Conservation (phyloP, 2,329 filamentous ascomycete species). For the Xylariales sp. region DNA sequence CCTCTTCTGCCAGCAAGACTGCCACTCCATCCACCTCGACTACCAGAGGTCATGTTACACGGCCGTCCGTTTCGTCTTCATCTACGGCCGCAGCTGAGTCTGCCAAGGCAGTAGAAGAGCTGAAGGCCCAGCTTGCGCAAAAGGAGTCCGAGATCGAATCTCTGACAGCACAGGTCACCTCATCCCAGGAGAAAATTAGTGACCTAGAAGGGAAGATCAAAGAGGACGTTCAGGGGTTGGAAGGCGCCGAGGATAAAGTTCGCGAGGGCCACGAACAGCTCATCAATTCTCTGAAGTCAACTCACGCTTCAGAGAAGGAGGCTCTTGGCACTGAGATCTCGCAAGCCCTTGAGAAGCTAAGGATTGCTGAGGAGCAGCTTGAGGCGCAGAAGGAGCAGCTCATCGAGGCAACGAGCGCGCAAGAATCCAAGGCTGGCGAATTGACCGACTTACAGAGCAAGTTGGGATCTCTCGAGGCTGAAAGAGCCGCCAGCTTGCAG, state of each 20-base stretch:
- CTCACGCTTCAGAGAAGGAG: slow-evolving; percentile 45
- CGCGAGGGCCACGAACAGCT: slow-evolving; percentile 39
- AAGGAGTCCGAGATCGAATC: slow-evolving; percentile 54
- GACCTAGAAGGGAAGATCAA: slow-evolving; percentile 49
- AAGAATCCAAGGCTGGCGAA: slow-evolving; percentile 44
- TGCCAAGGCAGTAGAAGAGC: slow-evolving; percentile 53
- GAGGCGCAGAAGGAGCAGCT: slow-evolving; percentile 45
- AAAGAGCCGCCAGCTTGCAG: slow-evolving; percentile 32
- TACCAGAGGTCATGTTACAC: slow-evolving; percentile 35
- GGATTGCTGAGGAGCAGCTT: slow-evolving; percentile 45
- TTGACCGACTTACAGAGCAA: slow-evolving; percentile 45
- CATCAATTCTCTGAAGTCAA: slow-evolving; percentile 43
- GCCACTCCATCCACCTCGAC: slow-evolving; percentile 33
- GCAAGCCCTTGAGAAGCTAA: slow-evolving; percentile 46
- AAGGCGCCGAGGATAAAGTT: slow-evolving; percentile 35
- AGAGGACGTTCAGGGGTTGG: slow-evolving; percentile 30
- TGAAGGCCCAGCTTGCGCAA: slow-evolving; percentile 55
- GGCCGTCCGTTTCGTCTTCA: slow-evolving; percentile 33
- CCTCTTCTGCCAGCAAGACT: slow-evolving; percentile 18
- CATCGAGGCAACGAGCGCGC: slow-evolving; percentile 41
- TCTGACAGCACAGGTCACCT: slow-evolving; percentile 51
- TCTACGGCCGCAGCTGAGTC: slow-evolving; percentile 34
- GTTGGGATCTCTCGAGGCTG: slow-evolving; percentile 40
- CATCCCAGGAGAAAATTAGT: slow-evolving; percentile 51
- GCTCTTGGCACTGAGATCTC: slow-evolving; percentile 42